phyloP scores from a whole-genome alignment of 176 grass and related monocot species.

The Lolium multiflorum region DNA sequence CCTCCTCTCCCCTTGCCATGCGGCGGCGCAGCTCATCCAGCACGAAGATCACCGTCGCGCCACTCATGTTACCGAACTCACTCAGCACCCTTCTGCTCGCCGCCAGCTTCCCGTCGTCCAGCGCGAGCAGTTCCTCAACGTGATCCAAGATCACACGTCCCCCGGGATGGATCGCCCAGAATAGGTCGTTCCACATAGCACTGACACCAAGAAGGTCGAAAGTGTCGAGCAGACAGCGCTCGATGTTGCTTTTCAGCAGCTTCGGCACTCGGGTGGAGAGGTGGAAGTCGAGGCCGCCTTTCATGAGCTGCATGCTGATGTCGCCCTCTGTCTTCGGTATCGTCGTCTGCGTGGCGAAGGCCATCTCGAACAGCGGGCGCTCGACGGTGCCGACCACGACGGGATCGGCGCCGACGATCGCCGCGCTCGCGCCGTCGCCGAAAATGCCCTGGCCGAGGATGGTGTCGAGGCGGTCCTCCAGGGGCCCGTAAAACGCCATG shows the following conservation, averaged over 20 bases:
- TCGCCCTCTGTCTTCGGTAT: not conserved
- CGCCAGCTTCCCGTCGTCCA: not conserved
- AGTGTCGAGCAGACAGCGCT: conserved; percentile 14
- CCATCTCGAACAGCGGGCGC: conserved; percentile 11
- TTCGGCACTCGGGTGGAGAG: conserved; percentile 14
- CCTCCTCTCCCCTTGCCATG: conserved; percentile 2
- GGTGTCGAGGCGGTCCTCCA: not conserved
- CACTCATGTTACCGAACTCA: conserved; percentile 24
- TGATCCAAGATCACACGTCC: not conserved
- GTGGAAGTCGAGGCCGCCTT: conserved; percentile 23
- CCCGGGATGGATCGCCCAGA: not conserved
- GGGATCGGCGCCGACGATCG: conserved; percentile 3
- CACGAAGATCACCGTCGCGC: conserved; percentile 15
- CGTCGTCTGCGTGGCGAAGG: not conserved
- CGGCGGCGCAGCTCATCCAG: not conserved
- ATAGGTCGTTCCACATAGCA: not conserved
- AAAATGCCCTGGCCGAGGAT: conserved; percentile 12
- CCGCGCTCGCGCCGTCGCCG: conserved; percentile 19
- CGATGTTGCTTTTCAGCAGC: not conserved
- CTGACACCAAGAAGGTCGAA: not conserved
- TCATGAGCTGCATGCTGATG: conserved; percentile 19
- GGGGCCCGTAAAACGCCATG: not conserved
- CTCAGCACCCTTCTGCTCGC: not conserved
- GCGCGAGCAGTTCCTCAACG: not conserved
- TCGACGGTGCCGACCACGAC: not conserved